Evolutionary conservation across 1,284 basidiomycete genomes (phyloP).

Genomic region (Trichosporon sp.): DNA sequence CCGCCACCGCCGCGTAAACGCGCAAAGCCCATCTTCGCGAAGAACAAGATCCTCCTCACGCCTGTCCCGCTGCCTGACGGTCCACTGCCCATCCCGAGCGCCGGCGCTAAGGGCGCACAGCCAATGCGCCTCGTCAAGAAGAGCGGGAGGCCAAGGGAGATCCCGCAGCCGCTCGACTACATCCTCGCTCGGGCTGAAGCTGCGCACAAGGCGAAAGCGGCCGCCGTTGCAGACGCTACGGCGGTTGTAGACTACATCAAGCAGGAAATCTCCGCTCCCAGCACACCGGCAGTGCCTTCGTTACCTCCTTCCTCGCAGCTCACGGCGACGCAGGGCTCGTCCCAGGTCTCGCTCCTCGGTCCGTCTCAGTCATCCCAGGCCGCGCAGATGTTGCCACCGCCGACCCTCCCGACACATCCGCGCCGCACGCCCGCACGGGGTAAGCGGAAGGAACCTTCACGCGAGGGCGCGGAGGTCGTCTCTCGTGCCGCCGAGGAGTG

Average conservation of each 20-base stretch:
- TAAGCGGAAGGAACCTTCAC: neutral
- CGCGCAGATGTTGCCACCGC: neutral
- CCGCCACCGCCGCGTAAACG: neutral
- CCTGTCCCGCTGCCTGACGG: constrained; percentile 8
- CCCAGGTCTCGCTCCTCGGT: neutral
- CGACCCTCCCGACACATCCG: neutral
- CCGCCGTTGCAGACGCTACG: neutral
- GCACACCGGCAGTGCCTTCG: neutral
- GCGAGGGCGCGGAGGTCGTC: neutral
- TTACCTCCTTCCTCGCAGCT: neutral
- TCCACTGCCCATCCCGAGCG: neutral
- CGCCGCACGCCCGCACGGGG: neutral
- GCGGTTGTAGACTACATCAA: neutral
- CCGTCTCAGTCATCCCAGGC: neutral
- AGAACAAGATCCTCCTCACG: constrained; percentile 8
- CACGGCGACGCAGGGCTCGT: neutral
- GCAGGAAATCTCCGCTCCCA: neutral
- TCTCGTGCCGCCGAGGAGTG: neutral
- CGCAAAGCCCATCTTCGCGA: constrained; percentile 7
- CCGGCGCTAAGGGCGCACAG: neutral
- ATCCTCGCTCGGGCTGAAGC: neutral
- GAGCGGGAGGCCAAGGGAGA: neutral
- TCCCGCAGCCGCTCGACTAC: constrained; percentile 16
- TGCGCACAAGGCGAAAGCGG: neutral
- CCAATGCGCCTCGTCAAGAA: constrained; percentile 13